Evolutionary conservation across 306 rosid genomes (phyloP).

Genomic region (Rosa lucieae): DNA sequence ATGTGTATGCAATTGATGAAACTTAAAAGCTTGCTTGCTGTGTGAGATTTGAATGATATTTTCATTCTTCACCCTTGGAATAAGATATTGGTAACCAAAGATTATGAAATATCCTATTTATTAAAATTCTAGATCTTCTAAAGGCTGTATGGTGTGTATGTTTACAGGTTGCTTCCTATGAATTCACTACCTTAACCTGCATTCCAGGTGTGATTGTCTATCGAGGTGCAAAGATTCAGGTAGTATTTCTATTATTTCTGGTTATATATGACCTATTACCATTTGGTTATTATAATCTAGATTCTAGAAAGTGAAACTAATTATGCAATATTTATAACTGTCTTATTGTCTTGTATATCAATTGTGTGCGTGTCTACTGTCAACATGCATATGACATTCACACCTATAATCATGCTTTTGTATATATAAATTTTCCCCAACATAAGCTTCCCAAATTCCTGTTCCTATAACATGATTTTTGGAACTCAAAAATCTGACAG

Average conservation of each 20-base stretch:
- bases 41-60: neutral
- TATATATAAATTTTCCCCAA: neutral
- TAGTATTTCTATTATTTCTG: slow-evolving; percentile 15
- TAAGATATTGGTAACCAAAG: neutral
- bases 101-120: neutral
- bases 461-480: neutral
- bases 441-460: neutral
- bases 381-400: neutral
- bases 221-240: slow-evolving; percentile 98
- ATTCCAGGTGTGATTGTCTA: slow-evolving; percentile 93
- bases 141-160: slow-evolving; percentile 26
- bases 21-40: neutral
- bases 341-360: neutral
- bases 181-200: slow-evolving; percentile 95
- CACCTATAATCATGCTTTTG: neutral
- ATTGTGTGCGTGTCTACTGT: neutral
- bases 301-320: slow-evolving; percentile 14
- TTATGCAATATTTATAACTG: neutral
- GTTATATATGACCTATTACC: neutral
- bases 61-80: neutral
- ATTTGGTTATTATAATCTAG: neutral
- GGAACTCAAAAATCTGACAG: neutral
- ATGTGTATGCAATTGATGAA: neutral
- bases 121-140: slow-evolving; percentile 16
- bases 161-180: slow-evolving; percentile 95